Percentiles rank a stretch among this genome's conserved stretches.
Conservation (phyloP, 1,284 basidiomycete genomes). For the Coniophora puteana region DNA sequence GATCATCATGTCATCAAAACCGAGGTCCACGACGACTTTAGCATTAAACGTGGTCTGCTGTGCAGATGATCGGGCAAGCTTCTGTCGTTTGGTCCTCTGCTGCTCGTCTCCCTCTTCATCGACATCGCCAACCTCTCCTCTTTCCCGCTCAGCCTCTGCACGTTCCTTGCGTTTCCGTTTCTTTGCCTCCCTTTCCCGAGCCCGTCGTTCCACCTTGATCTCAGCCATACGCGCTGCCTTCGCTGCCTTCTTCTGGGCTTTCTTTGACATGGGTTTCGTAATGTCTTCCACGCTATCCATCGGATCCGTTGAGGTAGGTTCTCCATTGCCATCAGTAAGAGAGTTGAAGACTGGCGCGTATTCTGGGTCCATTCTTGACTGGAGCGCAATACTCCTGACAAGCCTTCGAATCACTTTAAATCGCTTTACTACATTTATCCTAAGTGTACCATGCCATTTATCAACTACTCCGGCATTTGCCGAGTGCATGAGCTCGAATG, state of each 20-base stretch:
- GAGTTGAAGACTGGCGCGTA: too few species aligned
- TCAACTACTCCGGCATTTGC: too few species aligned
- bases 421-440: too few species aligned
- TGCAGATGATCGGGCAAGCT: too few species aligned
- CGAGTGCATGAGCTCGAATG: too few species aligned
- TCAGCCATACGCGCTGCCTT: constrained; percentile 65
- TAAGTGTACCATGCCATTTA: too few species aligned
- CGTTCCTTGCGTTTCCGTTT: constrained; percentile 61
- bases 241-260: constrained; percentile 74
- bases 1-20: constrained; percentile 93
- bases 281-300: background rate
- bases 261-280: constrained; percentile 65
- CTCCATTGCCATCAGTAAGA: background rate
- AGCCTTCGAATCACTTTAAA: too few species aligned
- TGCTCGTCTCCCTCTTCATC: constrained; percentile 38
- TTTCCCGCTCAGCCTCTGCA: constrained; percentile 52
- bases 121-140: constrained; percentile 52
- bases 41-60: constrained; percentile 55
- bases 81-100: constrained; percentile 38
- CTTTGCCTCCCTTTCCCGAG: constrained; percentile 67
- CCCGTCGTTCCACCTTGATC: constrained; percentile 71
- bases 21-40: constrained; percentile 84
- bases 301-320: background rate
- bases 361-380: too few species aligned
- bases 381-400: too few species aligned